These are phyloP conservation scores for Metschnikowia rubicola DNA, from an alignment of 805 yeast genomes.

Conservation along the genomic window DNA sequence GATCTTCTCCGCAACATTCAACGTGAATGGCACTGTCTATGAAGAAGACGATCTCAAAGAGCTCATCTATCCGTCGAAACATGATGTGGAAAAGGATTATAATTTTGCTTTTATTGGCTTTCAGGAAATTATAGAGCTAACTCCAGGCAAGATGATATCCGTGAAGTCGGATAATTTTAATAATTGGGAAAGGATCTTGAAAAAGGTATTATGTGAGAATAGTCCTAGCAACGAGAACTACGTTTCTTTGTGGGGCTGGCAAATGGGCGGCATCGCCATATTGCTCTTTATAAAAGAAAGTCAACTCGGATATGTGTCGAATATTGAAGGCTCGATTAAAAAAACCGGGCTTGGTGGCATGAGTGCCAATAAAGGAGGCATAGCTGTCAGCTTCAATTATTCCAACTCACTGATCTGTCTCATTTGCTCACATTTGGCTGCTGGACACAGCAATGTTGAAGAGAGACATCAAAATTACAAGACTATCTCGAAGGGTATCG, in stretches of 20 bases:
- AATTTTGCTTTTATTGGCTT: conserved; percentile 82
- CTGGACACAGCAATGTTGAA: conserved; percentile 76
- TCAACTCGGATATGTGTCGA: conserved; percentile 49
- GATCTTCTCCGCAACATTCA: conserved; percentile 50
- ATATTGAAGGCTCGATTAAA: conserved; percentile 68
- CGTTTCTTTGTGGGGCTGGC: conserved; percentile 66
- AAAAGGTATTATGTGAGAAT: conserved; percentile 40
- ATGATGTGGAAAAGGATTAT: conserved; percentile 35
- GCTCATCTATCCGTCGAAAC: conserved; percentile 45
- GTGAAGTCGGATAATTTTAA: conserved; percentile 61
- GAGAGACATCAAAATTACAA: conserved; percentile 88
- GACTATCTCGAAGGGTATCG: conserved; percentile 65
- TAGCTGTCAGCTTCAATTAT: conserved; percentile 63
- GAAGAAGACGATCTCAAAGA: conserved; percentile 39
- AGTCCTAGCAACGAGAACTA: conserved; percentile 41
- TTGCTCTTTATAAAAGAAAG: conserved; percentile 62
- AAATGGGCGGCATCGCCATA: conserved; percentile 79
- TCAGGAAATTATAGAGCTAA: conserved; percentile 83
- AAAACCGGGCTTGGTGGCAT: conserved; percentile 95
- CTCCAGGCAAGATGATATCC: conserved; percentile 77
- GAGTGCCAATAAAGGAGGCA: conserved; percentile 78
- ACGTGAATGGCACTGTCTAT: conserved; percentile 48
- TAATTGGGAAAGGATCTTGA: conserved; percentile 65
- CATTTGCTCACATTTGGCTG: conserved; percentile 86
- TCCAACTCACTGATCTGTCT: conserved; percentile 73